A percentile compares a stretch with the other conserved stretches of the same genome.
Evolutionary conservation across 768 basidiomycete genomes (phyloP).

Genomic region (Gymnopilus junonius): DNA sequence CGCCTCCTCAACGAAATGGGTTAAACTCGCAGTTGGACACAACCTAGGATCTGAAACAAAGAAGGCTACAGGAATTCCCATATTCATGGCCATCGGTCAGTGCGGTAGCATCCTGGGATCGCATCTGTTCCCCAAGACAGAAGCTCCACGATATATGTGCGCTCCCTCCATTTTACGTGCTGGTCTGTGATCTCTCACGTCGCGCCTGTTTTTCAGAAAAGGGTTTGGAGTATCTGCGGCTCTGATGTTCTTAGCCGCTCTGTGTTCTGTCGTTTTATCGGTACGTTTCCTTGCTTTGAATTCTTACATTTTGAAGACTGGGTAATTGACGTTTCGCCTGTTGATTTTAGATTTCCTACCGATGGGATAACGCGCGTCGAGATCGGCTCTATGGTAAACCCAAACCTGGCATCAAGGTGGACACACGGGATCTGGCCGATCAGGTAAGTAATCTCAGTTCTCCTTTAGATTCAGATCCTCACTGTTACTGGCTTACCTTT

Average conservation of each 20-base stretch:
- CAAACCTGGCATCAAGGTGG: conserved; percentile 50
- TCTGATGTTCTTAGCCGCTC: conserved; percentile 57
- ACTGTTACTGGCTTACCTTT: background rate
- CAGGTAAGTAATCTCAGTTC: conserved; percentile 43
- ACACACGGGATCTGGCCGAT: conserved; percentile 70
- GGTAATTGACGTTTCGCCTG: too few species aligned
- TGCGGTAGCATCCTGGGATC: conserved; percentile 79
- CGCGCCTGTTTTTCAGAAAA: conserved; percentile 39
- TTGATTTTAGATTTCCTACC: conserved; percentile 58
- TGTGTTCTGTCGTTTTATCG: conserved; percentile 54
- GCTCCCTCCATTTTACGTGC: conserved; percentile 22
- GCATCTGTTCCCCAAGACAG: conserved; percentile 67
- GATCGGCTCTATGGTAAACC: conserved; percentile 58
- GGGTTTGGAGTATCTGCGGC: conserved; percentile 52
- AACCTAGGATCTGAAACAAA: conserved; percentile 82
- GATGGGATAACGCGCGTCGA: conserved; percentile 60
- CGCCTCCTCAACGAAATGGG: background rate
- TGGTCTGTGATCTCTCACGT: background rate
- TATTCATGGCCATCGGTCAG: conserved; percentile 83
- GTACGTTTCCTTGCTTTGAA: conserved; percentile 33
- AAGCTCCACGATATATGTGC: conserved; percentile 70
- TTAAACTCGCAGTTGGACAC: conserved; percentile 55
- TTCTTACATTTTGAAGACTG: background rate
- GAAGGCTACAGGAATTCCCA: conserved; percentile 73
- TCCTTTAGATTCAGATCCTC: background rate